These are phyloP conservation scores for Potentilla sterilis DNA, from an alignment of 306 rosid genomes.

Conservation along the genomic window DNA sequence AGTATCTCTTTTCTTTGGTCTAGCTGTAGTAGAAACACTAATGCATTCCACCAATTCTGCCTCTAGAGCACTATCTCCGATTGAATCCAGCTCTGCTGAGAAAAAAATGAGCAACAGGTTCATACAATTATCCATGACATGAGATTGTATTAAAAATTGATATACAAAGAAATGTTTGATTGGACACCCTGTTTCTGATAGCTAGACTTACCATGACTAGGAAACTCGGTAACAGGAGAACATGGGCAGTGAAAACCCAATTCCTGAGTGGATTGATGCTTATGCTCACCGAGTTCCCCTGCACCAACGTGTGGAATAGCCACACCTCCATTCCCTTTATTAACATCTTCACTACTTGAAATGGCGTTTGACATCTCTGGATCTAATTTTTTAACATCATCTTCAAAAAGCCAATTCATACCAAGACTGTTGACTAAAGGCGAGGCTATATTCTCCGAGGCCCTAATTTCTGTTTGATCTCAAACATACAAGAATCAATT, in stretches of 20 bases:
- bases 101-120: not conserved
- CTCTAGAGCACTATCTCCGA: not conserved
- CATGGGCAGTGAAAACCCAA: too few relatives aligned
- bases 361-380: not conserved
- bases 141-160: not conserved
- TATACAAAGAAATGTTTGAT: not conserved
- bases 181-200: not conserved
- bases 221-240: too few relatives aligned
- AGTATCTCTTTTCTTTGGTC: not conserved
- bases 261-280: not conserved
- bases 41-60: not conserved
- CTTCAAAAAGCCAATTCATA: conserved; percentile 6
- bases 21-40: not conserved
- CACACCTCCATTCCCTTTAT: not conserved
- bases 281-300: not conserved
- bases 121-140: not conserved
- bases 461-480: not conserved
- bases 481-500: not conserved
- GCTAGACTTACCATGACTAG: not conserved
- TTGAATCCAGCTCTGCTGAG: not conserved
- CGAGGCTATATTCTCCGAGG: not conserved
- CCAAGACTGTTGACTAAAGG: not conserved
- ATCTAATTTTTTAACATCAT: not conserved
- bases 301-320: not conserved
- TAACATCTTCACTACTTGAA: not conserved